phyloP scores from a whole-genome alignment of 148 eudicot species.

The Silene conica region DNA sequence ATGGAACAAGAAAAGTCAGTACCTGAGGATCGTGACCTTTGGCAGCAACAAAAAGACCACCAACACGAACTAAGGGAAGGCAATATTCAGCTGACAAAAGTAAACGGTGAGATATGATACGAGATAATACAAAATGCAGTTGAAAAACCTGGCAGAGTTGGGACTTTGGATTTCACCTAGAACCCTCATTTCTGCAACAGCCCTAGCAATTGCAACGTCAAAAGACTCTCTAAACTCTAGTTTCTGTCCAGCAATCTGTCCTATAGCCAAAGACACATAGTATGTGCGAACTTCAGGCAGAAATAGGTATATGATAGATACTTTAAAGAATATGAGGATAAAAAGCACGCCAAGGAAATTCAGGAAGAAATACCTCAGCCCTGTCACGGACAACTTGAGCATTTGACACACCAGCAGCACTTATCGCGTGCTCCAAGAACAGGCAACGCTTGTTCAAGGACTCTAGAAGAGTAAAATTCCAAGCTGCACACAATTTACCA shows the following conservation, averaged over 20 bases:
- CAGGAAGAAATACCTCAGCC: constrained; percentile 64
- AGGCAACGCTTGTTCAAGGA: constrained; percentile 82
- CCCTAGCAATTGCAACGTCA: constrained; percentile 91
- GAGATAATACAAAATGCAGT: background rate
- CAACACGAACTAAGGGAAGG: constrained; percentile 87
- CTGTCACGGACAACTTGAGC: constrained; percentile 75
- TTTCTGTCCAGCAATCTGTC: constrained; percentile 72
- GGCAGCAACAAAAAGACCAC: constrained; percentile 93
- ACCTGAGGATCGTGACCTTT: constrained; percentile 95
- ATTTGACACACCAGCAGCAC: constrained; percentile 55
- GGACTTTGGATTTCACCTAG: constrained; percentile 59
- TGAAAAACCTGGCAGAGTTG: background rate
- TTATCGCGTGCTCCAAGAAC: constrained; percentile 75
- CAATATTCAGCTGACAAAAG: constrained; percentile 73
- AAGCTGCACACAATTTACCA: constrained; percentile 34
- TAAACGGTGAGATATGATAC: constrained; percentile 19
- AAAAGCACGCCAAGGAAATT: constrained; percentile 5
- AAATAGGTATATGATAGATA: too few species aligned
- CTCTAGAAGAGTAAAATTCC: constrained; percentile 81
- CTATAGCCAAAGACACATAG: constrained; percentile 34
- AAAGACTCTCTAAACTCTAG: constrained; percentile 61
- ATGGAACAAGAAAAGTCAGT: background rate
- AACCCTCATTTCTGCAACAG: constrained; percentile 90
- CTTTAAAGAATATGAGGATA: too few species aligned
- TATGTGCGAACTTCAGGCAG: constrained; percentile 18